These are phyloP conservation scores for Stagonosporopsis vannaccii DNA, from an alignment of 2,329 filamentous ascomycete genomes.

Conservation along the genomic window DNA sequence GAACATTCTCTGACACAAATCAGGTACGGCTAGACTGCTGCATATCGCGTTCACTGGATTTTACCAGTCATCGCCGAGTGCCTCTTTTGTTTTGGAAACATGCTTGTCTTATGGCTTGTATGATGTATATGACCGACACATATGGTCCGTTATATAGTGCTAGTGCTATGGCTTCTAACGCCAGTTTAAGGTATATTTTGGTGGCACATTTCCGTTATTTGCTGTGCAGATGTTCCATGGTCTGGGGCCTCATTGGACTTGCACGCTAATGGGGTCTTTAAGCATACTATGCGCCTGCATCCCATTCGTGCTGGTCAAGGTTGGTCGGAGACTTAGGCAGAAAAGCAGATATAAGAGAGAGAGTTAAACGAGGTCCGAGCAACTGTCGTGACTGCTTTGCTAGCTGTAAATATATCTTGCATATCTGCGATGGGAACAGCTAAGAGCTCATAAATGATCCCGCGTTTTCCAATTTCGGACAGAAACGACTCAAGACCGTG, in stretches of 20 bases:
- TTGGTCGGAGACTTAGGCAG: constrained; percentile 21
- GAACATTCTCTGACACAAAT: constrained; percentile 51
- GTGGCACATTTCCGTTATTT: constrained; percentile 67
- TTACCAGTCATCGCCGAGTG: constrained; percentile 43
- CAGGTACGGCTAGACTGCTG: no score
- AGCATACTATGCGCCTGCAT: constrained; percentile 15
- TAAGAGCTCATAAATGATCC: no score
- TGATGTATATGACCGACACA: constrained; percentile 62
- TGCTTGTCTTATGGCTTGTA: constrained; percentile 32
- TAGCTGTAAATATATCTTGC: no score
- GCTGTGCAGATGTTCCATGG: constrained; percentile 56
- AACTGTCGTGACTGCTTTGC: no score
- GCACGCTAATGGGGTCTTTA: constrained; percentile 18
- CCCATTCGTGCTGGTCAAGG: constrained; percentile 25
- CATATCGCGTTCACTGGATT: no score
- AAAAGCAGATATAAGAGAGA: constrained; percentile 22
- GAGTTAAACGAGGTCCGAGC: no score
- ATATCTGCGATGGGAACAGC: no score
- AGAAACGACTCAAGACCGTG: no score
- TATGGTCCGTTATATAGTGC: constrained; percentile 66
- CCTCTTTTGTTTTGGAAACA: constrained; percentile 35
- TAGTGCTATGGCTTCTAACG: constrained; percentile 67
- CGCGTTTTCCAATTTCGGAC: no score
- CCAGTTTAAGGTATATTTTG: constrained; percentile 64
- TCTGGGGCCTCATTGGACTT: constrained; percentile 20